Percentiles rank a stretch among this genome's conserved stretches.
Evolutionary conservation across 768 basidiomycete species (phyloP).

Genomic region (Rhizopogon roseolus): DNA sequence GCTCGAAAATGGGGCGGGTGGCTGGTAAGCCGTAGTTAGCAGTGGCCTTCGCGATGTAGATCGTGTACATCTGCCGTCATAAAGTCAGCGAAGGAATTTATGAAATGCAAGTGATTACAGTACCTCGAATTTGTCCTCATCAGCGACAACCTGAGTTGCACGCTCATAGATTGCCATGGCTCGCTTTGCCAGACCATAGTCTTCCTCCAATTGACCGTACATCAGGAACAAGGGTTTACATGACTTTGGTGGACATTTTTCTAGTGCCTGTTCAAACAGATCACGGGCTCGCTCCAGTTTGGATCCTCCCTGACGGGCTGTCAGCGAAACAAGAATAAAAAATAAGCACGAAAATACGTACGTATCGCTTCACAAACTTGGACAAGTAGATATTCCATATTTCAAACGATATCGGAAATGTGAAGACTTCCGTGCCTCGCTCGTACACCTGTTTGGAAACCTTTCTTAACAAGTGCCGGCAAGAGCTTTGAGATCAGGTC

Average conservation of each 20-base stretch:
- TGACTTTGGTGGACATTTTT: conserved; percentile 92
- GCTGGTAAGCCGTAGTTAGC: conserved; percentile 95
- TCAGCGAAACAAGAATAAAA: conserved; percentile 1
- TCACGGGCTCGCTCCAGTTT: conserved; percentile 97
- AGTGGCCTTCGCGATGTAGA: conserved; percentile 97
- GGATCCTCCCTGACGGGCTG: conserved; percentile 63
- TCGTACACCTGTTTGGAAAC: conserved; percentile 71
- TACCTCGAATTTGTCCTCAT: conserved; percentile 95
- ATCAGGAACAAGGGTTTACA: conserved; percentile 94
- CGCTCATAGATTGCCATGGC: conserved; percentile 96
- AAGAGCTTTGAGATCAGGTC: not conserved
- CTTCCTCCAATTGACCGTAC: conserved; percentile 96
- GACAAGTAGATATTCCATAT: conserved; percentile 99
- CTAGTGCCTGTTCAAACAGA: conserved; percentile 94
- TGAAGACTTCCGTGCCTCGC: conserved; percentile 94
- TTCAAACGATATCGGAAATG: conserved; percentile 97
- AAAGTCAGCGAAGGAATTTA: not conserved
- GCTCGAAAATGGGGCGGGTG: conserved; percentile 93
- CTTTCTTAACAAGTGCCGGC: conserved; percentile 6
- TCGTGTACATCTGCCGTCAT: conserved; percentile 76
- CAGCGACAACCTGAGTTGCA: conserved; percentile 79
- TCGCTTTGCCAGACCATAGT: conserved; percentile 90
- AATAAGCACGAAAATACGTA: conserved; percentile 34
- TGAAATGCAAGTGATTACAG: conserved; percentile 12
- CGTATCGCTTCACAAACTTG: conserved; percentile 96